Evolutionary conservation across 164 flowering plant species (phyloP), one percentile per base, ranked within the genome.

Genomic region (Berberis vulgaris): DNA sequence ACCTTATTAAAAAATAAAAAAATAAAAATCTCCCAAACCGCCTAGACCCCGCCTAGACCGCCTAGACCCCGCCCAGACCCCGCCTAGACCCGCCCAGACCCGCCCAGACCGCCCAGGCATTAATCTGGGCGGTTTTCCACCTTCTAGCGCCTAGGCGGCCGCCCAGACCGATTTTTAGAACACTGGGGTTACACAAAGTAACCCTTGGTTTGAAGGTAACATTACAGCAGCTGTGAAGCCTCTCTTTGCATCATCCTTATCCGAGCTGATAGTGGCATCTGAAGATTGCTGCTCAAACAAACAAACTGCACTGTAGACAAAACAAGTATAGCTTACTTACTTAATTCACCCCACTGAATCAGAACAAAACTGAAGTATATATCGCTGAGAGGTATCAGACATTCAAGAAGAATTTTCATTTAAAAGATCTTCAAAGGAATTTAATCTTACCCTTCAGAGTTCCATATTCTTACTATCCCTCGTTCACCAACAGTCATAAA

Each of bases 401-500:
- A 46, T 5, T 46, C 5, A 1, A 46, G 49, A 46, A 46, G 49
- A 46, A 46, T 40, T 60, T 40, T 44, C 50, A 54, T 3, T 26
- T 26, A 7, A 3, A 5, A 65, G 41, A 59, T 8, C 8, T 8
- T 46, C 8, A 46, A 46, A 46, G 49, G 49, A 46, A 46, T 46
- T 46, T 46, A 46, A 46, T 5, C 49, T 52, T 80, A 93, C 98
- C 96, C 81, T 71, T 83, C 85, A 62, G 97, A 87, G 65, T 69
- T 82, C 97, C 97, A 91, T 63, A 89, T 80, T 66, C 96, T 83
- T 43, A 94, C 81, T 69, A 83, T 66, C 41, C 99, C 99, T 64
- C 95, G 93, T 67, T 91, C 99, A 50, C 99, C 97, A 67, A 81
- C 86, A 41, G 97, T 91, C 42, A 91, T 53, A 72, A 91, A 94